phyloP scores from a whole-genome alignment of 2,329 filamentous ascomycete species.

The Colletotrichum spaethianum region DNA sequence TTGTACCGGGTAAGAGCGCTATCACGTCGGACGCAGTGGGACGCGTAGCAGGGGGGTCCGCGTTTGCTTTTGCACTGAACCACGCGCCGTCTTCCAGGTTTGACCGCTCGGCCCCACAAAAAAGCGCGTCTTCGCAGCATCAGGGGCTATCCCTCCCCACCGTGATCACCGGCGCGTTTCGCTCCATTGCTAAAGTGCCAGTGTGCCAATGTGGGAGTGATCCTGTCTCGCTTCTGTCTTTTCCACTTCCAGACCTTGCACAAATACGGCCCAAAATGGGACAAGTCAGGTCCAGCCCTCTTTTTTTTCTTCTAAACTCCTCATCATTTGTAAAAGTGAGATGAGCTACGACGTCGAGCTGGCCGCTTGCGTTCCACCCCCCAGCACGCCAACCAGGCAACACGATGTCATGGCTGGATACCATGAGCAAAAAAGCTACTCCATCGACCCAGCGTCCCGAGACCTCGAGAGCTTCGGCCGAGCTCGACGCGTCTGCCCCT shows the following conservation, averaged over 20 bases:
- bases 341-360: constrained; percentile 16
- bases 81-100: constrained; percentile 13
- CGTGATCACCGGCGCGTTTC: constrained; percentile 34
- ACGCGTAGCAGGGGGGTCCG: constrained; percentile 37
- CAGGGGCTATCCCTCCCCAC: constrained; percentile 12
- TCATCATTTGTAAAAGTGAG: constrained; percentile 17
- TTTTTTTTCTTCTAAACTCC: constrained; percentile 15
- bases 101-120: constrained; percentile 13
- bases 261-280: constrained; percentile 9
- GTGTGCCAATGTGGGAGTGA: constrained; percentile 14
- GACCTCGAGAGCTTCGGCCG: constrained; percentile 32
- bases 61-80: constrained; percentile 33
- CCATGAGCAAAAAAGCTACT: constrained; percentile 12
- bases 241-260: constrained; percentile 34
- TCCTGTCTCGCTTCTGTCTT: constrained; percentile 25
- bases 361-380: constrained; percentile 35
- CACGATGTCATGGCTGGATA: constrained; percentile 36
- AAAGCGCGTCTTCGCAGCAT: constrained; percentile 35
- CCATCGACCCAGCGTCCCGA: not conserved
- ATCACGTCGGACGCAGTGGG: constrained; percentile 32
- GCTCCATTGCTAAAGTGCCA: constrained; percentile 31
- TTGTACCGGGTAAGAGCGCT: constrained; percentile 37
- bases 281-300: constrained; percentile 33
- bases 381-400: constrained; percentile 24
- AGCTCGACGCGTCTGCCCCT: constrained; percentile 24